These are phyloP conservation scores for Eimeria brunetti DNA, from an alignment of 169 alveolate species.

Conservation along the genomic window DNA sequence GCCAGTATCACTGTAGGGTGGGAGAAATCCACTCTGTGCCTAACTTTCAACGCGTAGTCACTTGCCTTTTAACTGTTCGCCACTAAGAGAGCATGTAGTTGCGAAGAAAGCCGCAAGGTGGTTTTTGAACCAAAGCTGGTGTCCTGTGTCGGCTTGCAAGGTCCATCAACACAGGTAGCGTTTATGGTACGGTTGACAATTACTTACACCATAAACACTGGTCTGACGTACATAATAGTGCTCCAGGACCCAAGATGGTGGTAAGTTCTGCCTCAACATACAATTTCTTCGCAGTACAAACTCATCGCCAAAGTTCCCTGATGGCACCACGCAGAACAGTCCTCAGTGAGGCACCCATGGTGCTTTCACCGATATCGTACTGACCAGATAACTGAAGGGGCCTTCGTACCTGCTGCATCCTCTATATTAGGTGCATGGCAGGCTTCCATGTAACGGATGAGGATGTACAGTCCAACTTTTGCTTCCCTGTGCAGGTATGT, in stretches of 20 bases:
- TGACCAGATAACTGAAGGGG: not conserved
- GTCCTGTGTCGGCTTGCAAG: not conserved
- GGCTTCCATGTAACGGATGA: not conserved
- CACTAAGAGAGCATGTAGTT: not conserved
- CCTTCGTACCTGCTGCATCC: not conserved
- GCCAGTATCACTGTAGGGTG: not conserved
- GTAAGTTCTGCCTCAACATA: conserved; percentile 21
- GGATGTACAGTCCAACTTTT: not conserved
- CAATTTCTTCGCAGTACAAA: not conserved
- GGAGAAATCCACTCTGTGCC: not conserved
- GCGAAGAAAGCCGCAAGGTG: not conserved
- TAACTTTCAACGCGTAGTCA: not conserved
- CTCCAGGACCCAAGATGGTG: conserved; percentile 76
- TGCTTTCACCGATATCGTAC: not conserved
- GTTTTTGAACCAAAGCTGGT: not conserved
- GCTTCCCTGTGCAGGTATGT: conserved; percentile 74
- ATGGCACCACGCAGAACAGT: not conserved
- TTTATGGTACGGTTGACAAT: conserved; percentile 71
- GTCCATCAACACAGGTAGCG: conserved; percentile 45
- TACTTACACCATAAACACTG: conserved; percentile 76
- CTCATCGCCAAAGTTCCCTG: not conserved
- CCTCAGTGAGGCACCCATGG: not conserved
- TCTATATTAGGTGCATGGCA: not conserved
- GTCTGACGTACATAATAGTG: conserved; percentile 72
- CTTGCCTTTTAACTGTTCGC: not conserved